phyloP scores from a whole-genome alignment of 208 protist species.

The Vickermania spadyakhi region DNA sequence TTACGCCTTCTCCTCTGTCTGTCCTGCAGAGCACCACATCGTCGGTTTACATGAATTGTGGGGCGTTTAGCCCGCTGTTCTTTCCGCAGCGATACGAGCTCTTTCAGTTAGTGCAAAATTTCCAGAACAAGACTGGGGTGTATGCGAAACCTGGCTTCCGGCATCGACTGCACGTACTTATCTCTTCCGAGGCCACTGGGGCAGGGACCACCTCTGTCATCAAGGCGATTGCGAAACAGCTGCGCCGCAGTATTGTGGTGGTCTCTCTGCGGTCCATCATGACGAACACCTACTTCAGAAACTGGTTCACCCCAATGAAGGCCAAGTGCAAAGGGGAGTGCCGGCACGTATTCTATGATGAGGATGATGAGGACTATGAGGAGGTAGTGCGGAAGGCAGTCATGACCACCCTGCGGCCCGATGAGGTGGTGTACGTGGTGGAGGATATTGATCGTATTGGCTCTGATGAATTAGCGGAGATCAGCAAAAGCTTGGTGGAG shows the following conservation, averaged over 20 bases:
- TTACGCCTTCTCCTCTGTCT: neutral
- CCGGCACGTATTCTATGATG: neutral
- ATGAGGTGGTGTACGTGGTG: slow-evolving; percentile 66
- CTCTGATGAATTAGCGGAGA: neutral
- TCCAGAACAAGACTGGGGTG: slow-evolving; percentile 40
- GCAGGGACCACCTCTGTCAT: slow-evolving; percentile 91
- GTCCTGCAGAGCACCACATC: slow-evolving; percentile 6
- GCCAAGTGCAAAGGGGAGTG: slow-evolving; percentile 17
- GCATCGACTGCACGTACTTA: slow-evolving; percentile 63
- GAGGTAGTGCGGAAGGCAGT: slow-evolving; percentile 2
- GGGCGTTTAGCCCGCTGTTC: slow-evolving; percentile 71
- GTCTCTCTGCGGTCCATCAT: slow-evolving; percentile 57
- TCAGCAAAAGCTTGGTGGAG: neutral
- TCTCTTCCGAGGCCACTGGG: slow-evolving; percentile 84
- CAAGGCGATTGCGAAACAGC: slow-evolving; percentile 68
- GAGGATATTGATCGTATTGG: slow-evolving; percentile 78
- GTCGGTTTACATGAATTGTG: slow-evolving; percentile 14
- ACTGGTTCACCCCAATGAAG: slow-evolving; percentile 37
- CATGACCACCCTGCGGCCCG: slow-evolving; percentile 19
- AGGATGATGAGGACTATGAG: slow-evolving; percentile 4
- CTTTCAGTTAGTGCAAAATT: slow-evolving; percentile 55
- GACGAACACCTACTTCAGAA: slow-evolving; percentile 52
- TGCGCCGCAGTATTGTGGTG: slow-evolving; percentile 60
- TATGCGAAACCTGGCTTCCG: slow-evolving; percentile 61
- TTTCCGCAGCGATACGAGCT: slow-evolving; percentile 68